These are phyloP conservation scores for Geopyxis carbonaria DNA, from an alignment of 495 filamentous ascomycete genomes.

Conservation along the genomic window DNA sequence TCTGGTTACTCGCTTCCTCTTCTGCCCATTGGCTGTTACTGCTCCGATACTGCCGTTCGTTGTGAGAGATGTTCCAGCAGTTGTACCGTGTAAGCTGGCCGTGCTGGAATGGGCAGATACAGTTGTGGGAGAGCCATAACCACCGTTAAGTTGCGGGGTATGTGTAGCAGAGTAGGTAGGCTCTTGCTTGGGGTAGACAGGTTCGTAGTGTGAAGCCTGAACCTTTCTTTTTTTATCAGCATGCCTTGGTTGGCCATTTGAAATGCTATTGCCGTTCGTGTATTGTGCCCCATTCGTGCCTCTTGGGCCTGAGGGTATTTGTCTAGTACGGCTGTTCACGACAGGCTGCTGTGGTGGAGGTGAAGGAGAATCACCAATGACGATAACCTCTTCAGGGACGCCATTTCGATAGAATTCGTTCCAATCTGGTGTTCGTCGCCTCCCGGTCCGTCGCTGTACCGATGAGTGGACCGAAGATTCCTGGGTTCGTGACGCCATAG, in stretches of 20 bases:
- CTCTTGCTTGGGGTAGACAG: constrained; percentile 37
- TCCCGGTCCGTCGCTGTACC: constrained; percentile 10
- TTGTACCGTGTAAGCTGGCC: constrained; percentile 58
- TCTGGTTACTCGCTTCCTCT: constrained; percentile 63
- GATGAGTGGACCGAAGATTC: constrained; percentile 6
- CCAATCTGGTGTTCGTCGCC: constrained; percentile 55
- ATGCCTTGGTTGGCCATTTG: constrained; percentile 22
- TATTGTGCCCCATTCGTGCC: constrained; percentile 3
- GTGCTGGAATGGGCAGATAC: constrained; percentile 75
- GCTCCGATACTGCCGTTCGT: constrained; percentile 51
- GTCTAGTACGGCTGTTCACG: constrained; percentile 6
- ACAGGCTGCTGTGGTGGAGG: constrained; percentile 12
- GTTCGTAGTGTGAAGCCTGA: constrained; percentile 44
- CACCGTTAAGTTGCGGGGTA: constrained; percentile 37
- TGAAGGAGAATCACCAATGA: constrained; percentile 74
- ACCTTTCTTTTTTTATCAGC: constrained; percentile 47
- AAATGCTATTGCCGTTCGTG: not conserved
- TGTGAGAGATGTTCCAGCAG: constrained; percentile 75
- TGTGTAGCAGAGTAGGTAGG: constrained; percentile 52
- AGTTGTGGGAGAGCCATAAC: constrained; percentile 47
- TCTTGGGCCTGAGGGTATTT: not conserved
- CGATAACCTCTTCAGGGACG: constrained; percentile 79
- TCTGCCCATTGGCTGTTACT: constrained; percentile 40
- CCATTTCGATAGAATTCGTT: constrained; percentile 83
- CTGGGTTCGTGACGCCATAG: constrained; percentile 23